Evolutionary conservation across 345 rosid species (phyloP).

Genomic region (Chamaenerion angustifolium): DNA sequence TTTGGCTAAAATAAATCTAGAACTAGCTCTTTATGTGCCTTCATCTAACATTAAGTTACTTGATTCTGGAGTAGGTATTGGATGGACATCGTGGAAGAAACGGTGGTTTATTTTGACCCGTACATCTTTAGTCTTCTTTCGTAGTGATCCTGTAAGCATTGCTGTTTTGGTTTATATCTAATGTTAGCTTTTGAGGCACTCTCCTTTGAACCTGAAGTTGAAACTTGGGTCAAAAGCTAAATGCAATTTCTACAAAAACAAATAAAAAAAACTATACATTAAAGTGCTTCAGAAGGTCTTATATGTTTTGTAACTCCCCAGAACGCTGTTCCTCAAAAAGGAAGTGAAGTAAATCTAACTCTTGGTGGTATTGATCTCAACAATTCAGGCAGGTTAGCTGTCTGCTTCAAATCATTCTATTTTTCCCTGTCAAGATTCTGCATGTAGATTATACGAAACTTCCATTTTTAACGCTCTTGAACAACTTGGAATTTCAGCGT

Average conservation of each 20-base stretch:
- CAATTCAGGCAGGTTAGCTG: conserved; percentile 99
- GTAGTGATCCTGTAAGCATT: conserved; percentile 60
- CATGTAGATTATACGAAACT: too few relatives aligned
- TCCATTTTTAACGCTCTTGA: not conserved
- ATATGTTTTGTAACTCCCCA: conserved; percentile 14
- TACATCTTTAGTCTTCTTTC: conserved; percentile 64
- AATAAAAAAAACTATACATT: too few relatives aligned
- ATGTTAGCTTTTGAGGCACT: not conserved
- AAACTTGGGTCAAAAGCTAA: too few relatives aligned
- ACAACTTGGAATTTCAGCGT: conserved; percentile 36
- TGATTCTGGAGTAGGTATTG: conserved; percentile 34
- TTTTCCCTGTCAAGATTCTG: not conserved
- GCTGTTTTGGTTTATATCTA: conserved; percentile 3
- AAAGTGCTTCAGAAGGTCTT: not conserved
- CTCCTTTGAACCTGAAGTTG: not conserved
- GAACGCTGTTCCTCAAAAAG: conserved; percentile 48
- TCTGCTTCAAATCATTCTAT: conserved; percentile 17
- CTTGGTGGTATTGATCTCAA: conserved; percentile 96
- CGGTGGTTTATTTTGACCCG: conserved; percentile 62
- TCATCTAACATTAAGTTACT: conserved; percentile 1
- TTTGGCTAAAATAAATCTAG: not conserved
- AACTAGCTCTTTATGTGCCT: not conserved
- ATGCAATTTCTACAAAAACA: too few relatives aligned
- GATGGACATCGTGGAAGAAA: conserved; percentile 82
- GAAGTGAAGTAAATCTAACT: conserved; percentile 58